phyloP scores from a whole-genome alignment of 179 eudicot species.

The Sideroxylon spinosum region DNA sequence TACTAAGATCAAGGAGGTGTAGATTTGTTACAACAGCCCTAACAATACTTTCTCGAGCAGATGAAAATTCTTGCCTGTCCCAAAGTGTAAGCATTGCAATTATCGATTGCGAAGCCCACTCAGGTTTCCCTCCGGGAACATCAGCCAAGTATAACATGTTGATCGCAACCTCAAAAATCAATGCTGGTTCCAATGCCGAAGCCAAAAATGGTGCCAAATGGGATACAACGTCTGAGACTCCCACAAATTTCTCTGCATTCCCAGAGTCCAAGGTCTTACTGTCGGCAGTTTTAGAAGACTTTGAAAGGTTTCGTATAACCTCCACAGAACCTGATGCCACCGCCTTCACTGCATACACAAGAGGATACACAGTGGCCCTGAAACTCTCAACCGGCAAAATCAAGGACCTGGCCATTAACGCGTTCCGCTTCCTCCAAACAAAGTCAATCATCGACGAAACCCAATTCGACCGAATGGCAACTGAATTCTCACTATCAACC shows the following conservation, averaged over 20 bases:
- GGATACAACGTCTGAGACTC: slow-evolving; percentile 87
- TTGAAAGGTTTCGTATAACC: slow-evolving; percentile 65
- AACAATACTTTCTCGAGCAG: slow-evolving; percentile 91
- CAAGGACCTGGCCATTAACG: slow-evolving; percentile 67
- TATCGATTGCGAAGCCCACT: slow-evolving; percentile 89
- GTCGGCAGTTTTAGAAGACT: slow-evolving; percentile 30
- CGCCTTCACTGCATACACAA: slow-evolving; percentile 85
- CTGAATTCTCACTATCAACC: slow-evolving; percentile 88
- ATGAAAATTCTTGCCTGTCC: slow-evolving; percentile 96
- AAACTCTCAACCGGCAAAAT: slow-evolving; percentile 65
- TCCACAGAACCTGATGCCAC: slow-evolving; percentile 86
- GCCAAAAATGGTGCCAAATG: slow-evolving; percentile 77
- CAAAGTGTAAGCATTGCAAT: slow-evolving; percentile 90
- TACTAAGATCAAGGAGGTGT: slow-evolving; percentile 92
- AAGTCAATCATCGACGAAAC: slow-evolving; percentile 82
- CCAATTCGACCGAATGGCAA: slow-evolving; percentile 86
- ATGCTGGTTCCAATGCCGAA: slow-evolving; percentile 67
- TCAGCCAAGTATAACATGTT: slow-evolving; percentile 94
- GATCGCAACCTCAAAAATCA: slow-evolving; percentile 88
- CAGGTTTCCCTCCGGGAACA: slow-evolving; percentile 98
- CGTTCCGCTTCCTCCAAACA: slow-evolving; percentile 71
- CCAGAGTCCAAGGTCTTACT: slow-evolving; percentile 28
- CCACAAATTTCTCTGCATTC: slow-evolving; percentile 82
- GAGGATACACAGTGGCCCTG: slow-evolving; percentile 65
- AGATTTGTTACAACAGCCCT: slow-evolving; percentile 88